These are phyloP conservation scores for Saitozyma sp. DNA, from an alignment of 768 basidiomycete species.

Conservation along the genomic window DNA sequence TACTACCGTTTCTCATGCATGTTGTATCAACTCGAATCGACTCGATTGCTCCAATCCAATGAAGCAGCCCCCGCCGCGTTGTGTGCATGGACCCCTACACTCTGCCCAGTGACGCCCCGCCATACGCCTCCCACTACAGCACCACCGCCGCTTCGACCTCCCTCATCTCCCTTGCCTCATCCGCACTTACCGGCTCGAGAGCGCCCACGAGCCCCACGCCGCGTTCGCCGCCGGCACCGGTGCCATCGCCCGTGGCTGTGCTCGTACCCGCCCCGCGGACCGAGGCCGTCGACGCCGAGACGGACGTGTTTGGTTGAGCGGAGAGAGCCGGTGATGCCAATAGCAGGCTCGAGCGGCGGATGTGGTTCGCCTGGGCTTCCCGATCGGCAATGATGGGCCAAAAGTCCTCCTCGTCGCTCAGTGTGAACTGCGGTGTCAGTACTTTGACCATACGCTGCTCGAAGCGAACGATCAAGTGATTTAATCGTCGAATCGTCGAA, in stretches of 20 bases:
- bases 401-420: constrained; percentile 26
- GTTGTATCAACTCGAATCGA: not conserved
- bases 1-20: not conserved
- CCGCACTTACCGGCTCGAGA: constrained; percentile 1
- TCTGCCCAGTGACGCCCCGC: not conserved
- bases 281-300: too few species aligned
- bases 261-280: too few species aligned
- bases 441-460: too few species aligned
- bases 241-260: too few species aligned
- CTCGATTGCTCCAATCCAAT: too few species aligned
- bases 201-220: too few species aligned
- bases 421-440: constrained; percentile 13
- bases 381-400: constrained; percentile 26
- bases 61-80: too few species aligned
- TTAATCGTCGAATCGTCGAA: too few species aligned
- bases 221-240: too few species aligned
- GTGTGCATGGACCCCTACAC: too few species aligned
- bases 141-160: constrained; percentile 40
- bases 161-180: constrained; percentile 33
- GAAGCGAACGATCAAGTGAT: not conserved
- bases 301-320: too few species aligned
- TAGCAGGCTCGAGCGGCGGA: constrained; percentile 4
- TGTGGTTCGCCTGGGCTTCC: constrained; percentile 8
- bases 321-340: too few species aligned
- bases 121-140: constrained; percentile 6